These are phyloP conservation scores for Diaporthe aspalathi DNA, from an alignment of 2,329 filamentous ascomycete genomes.

Conservation along the genomic window DNA sequence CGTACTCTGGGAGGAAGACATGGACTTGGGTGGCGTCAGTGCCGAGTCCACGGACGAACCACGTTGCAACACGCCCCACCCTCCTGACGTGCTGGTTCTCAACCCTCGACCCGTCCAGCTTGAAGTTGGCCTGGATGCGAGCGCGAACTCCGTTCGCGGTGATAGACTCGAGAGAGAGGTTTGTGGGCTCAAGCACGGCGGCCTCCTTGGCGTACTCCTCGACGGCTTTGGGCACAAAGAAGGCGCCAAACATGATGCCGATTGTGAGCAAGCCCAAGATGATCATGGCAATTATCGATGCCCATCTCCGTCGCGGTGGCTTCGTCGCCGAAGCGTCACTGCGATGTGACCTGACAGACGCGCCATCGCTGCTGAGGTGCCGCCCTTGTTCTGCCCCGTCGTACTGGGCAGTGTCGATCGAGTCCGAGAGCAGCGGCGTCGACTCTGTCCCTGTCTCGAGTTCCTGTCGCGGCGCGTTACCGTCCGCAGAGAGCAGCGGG, in stretches of 20 bases:
- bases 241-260: conserved; percentile 80
- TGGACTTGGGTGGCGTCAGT: conserved; percentile 78
- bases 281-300: conserved; percentile 79
- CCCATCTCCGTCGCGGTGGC: conserved; percentile 71
- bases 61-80: conserved; percentile 82
- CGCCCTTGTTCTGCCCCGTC: conserved; percentile 51
- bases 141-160: conserved; percentile 82
- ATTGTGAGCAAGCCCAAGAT: conserved; percentile 72
- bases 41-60: conserved; percentile 81
- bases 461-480: conserved; percentile 44
- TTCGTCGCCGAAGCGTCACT: conserved; percentile 46
- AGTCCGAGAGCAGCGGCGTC: conserved; percentile 63
- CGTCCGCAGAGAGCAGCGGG: conserved; percentile 55
- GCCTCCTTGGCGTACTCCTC: conserved; percentile 90
- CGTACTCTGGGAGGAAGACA: conserved; percentile 86
- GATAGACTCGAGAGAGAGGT: conserved; percentile 86
- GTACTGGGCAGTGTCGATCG: conserved; percentile 52
- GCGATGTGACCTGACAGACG: conserved; percentile 47
- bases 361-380: conserved; percentile 45
- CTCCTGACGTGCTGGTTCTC: conserved; percentile 76
- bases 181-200: conserved; percentile 83
- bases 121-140: conserved; percentile 84
- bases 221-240: conserved; percentile 82
- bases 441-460: conserved; percentile 53
- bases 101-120: conserved; percentile 82